These are phyloP conservation scores for Raffaelea ambrosiae DNA, from an alignment of 2,329 filamentous ascomycete genomes.

Conservation along the genomic window DNA sequence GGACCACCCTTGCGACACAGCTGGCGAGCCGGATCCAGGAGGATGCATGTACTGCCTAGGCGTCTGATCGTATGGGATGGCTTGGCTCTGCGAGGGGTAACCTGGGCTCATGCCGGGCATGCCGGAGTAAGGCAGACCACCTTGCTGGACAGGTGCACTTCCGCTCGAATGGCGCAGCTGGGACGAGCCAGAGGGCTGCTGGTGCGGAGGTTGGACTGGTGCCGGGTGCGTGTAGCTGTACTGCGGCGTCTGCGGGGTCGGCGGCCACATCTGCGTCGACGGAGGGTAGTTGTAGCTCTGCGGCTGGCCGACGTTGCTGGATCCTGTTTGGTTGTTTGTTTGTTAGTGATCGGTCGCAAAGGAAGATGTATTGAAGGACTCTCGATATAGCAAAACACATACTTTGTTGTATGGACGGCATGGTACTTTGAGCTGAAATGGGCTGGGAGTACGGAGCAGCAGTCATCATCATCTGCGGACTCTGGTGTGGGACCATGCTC, in stretches of 20 bases:
- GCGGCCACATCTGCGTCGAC: conserved; percentile 57
- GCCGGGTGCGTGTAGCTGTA: conserved; percentile 45
- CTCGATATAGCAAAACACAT: no score
- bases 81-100: conserved; percentile 46
- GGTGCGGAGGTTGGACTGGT: conserved; percentile 40
- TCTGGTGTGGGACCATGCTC: conserved; percentile 50
- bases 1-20: conserved; percentile 39
- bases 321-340: conserved; percentile 41
- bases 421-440: conserved; percentile 60
- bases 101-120: conserved; percentile 54
- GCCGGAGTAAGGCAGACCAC: conserved; percentile 50
- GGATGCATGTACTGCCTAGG: conserved; percentile 62
- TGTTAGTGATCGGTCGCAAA: no score
- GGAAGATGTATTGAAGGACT: no score
- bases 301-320: conserved; percentile 42
- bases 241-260: conserved; percentile 55
- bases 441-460: conserved; percentile 61
- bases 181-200: conserved; percentile 46
- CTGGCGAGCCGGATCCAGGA: conserved; percentile 40
- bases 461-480: conserved; percentile 59
- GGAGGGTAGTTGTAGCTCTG: conserved; percentile 56
- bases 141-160: conserved; percentile 46
- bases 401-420: conserved; percentile 48
- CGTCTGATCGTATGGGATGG: conserved; percentile 55
- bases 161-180: conserved; percentile 50